These are phyloP conservation scores for Ogataea parapolymorpha DNA, from an alignment of 805 yeast genomes.

Conservation along the genomic window DNA sequence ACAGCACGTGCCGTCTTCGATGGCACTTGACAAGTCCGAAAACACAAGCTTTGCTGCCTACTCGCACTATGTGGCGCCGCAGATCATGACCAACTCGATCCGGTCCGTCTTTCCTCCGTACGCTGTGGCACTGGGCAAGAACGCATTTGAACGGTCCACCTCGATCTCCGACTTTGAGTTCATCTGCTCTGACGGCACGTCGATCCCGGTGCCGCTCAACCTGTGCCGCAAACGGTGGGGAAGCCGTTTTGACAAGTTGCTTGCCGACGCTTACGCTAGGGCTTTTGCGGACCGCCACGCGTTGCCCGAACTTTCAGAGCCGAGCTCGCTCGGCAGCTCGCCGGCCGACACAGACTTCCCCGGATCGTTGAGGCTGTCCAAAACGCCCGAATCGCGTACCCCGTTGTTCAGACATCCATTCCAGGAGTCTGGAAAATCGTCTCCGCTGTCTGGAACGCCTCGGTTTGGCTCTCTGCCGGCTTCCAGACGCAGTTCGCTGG, in stretches of 20 bases:
- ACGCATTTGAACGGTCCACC: constrained; percentile 64
- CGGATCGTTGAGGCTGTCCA: constrained; percentile 8
- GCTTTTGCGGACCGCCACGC: constrained; percentile 38
- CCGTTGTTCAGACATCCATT: constrained; percentile 70
- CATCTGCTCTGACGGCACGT: constrained; percentile 64
- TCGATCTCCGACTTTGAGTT: constrained; percentile 69
- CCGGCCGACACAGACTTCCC: constrained; percentile 11
- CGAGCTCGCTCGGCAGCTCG: background rate
- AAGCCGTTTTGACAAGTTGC: constrained; percentile 55
- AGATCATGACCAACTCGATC: constrained; percentile 60
- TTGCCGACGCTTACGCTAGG: constrained; percentile 62
- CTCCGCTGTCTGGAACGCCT: constrained; percentile 10
- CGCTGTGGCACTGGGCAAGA: constrained; percentile 74
- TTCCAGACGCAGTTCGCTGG: constrained; percentile 26
- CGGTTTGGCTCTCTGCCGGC: constrained; percentile 18
- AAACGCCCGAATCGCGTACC: constrained; percentile 22
- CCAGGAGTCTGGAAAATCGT: constrained; percentile 41
- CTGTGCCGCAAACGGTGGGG: constrained; percentile 78
- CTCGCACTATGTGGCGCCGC: constrained; percentile 73
- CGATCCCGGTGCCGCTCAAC: constrained; percentile 58
- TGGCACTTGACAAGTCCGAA: constrained; percentile 5
- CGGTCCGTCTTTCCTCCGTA: constrained; percentile 71
- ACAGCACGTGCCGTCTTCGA: background rate
- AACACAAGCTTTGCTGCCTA: constrained; percentile 57
- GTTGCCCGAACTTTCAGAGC: background rate